Base-by-base conservation (phyloP, 2,329 filamentous ascomycete genomes). In the Zalaria obscura region DNA sequence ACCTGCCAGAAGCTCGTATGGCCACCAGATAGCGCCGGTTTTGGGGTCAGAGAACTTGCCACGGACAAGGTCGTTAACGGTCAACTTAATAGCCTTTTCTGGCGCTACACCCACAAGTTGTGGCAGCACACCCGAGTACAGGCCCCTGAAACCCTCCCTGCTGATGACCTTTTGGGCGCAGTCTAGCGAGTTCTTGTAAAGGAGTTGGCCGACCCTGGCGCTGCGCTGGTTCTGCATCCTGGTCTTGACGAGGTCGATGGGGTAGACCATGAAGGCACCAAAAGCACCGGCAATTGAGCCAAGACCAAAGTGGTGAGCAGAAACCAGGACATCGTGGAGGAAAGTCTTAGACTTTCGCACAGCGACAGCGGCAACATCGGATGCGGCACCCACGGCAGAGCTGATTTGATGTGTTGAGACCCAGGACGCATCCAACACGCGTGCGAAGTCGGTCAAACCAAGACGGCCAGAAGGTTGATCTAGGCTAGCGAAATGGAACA, bases 191-290 rank as follows among this genome's bases (percentile, higher is more conserved):
- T 98, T 98, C 65, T 93, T 94, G 68, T 98, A 98, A 47, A 96
- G 66, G 47, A 83, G 72, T 62, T 94, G 81, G 43, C 91, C 91
- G 1, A 88, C 85, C 39, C 81, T 76, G 4, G 76, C 76, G 40
- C 77, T 78, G 50, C 91, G 78, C 70, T 98, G 91, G 68, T 98
- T 98, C 65, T 98, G 91, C 79, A 98, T 83, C 46, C 91, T 80
- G 1, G 91, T 98, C 75, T 98, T 98, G 62, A 98, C 91, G 47
- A 98, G 68, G 67, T 98, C 91, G 57, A 98, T 96, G 25, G 91
- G 91, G 61, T 98, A 98, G 41, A 98, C 91, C 86, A 98, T 95
- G 61, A 98, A 96, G 8, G 91, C 91, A 60, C 91, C 91, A 58
- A 98, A 98, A 6, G 91, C 91, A 64, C 91, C 91, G 5, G 91